These are phyloP conservation scores for Salvia miltiorrhiza DNA, from an alignment of 257 asterid species.

Conservation along the genomic window DNA sequence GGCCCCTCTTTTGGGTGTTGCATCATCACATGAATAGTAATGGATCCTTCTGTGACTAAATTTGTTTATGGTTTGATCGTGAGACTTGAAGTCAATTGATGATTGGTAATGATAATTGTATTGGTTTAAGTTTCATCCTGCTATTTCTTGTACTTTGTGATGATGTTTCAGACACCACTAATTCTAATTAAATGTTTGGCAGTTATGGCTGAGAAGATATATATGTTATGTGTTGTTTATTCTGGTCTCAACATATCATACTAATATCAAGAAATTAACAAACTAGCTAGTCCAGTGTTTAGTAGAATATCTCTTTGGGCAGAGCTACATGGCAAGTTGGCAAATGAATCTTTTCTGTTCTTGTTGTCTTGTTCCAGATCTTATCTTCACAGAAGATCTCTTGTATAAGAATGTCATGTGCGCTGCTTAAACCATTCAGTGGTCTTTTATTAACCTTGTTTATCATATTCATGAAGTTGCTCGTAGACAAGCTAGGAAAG, in stretches of 20 bases:
- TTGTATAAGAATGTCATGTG: background rate
- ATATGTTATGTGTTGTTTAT: background rate
- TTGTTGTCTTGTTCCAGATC: background rate
- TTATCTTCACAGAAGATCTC: background rate
- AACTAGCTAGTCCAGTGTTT: background rate
- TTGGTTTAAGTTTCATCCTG: background rate
- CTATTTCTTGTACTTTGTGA: background rate
- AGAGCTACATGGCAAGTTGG: background rate
- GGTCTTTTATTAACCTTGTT: constrained; percentile 20
- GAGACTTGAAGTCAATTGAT: background rate
- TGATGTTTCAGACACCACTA: background rate
- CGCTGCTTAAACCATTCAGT: constrained; percentile 14
- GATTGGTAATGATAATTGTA: background rate
- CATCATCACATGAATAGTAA: too few species aligned
- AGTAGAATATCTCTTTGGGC: background rate
- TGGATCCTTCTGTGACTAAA: background rate
- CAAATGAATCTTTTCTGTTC: background rate
- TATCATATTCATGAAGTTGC: constrained; percentile 49
- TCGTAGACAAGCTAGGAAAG: constrained; percentile 80
- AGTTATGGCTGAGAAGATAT: background rate
- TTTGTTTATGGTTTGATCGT: background rate
- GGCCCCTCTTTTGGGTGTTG: too few species aligned
- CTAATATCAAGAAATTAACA: background rate
- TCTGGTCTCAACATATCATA: background rate
- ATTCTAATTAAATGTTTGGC: background rate